These are phyloP conservation scores for Camellia granthamiana DNA, from an alignment of 148 eudicot species.

Conservation along the genomic window DNA sequence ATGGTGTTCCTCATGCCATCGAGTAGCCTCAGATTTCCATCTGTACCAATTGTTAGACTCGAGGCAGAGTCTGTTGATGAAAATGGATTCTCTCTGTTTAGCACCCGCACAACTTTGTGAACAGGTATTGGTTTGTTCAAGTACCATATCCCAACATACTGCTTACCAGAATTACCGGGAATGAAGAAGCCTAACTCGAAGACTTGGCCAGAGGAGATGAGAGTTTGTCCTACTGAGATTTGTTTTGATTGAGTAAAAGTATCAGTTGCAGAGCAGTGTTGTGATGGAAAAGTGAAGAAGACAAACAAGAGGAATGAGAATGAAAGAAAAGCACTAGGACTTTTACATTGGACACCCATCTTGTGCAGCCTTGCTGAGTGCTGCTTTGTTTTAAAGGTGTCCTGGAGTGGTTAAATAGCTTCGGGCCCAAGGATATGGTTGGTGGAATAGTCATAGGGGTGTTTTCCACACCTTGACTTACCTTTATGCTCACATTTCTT, in stretches of 20 bases:
- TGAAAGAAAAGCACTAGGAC: background rate
- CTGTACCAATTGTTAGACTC: background rate
- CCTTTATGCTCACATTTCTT: too few species aligned
- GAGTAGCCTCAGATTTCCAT: constrained; percentile 9
- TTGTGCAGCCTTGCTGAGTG: too few species aligned
- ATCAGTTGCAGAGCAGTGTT: background rate
- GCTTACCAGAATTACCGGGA: background rate
- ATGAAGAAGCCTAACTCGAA: constrained; percentile 15
- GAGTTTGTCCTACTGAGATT: constrained; percentile 1
- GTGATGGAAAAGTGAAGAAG: background rate
- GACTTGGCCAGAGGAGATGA: background rate
- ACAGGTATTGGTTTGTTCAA: background rate
- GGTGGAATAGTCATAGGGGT: too few species aligned
- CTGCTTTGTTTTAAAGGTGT: too few species aligned
- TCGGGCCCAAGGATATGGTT: too few species aligned
- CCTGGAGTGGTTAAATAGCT: too few species aligned
- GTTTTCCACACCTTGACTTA: too few species aligned
- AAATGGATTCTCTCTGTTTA: constrained; percentile 15
- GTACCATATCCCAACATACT: constrained; percentile 18
- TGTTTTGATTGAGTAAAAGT: background rate
- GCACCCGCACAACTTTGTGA: constrained; percentile 7
- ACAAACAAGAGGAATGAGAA: background rate
- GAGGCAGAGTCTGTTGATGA: background rate
- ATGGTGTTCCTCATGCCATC: background rate
- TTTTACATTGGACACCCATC: background rate